Evolutionary conservation across 208 protist species (phyloP).

Genomic region (Leishmania gerbilli): DNA sequence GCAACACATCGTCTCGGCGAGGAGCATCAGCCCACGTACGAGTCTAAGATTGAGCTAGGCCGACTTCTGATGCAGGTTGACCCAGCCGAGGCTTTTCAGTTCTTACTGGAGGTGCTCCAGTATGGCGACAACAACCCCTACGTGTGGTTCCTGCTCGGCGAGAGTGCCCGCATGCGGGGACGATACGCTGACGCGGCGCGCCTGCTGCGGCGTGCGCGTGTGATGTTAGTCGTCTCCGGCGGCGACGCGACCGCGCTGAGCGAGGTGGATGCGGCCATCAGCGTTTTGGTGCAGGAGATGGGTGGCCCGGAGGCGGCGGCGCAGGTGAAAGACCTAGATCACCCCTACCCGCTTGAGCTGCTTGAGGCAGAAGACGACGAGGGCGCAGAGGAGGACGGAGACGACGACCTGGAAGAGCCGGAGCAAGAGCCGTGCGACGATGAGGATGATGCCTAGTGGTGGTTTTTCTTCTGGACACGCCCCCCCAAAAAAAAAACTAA

Average conservation of each 20-base stretch:
- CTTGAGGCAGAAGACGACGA: constrained; percentile 65
- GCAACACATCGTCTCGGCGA: constrained; percentile 84
- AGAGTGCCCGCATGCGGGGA: constrained; percentile 78
- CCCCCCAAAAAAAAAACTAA: too few species aligned
- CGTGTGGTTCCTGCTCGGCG: constrained; percentile 92
- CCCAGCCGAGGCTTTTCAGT: constrained; percentile 75
- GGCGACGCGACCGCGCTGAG: constrained; percentile 55
- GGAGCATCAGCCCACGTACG: constrained; percentile 89
- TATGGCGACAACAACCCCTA: constrained; percentile 92
- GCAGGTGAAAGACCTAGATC: constrained; percentile 76
- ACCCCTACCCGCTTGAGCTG: constrained; percentile 84
- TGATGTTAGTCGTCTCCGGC: constrained; percentile 78
- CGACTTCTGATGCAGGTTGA: constrained; percentile 90
- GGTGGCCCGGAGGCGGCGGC: constrained; percentile 74
- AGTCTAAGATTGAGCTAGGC: constrained; percentile 90
- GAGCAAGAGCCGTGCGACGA: constrained; percentile 72
- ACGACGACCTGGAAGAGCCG: constrained; percentile 66
- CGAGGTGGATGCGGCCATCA: constrained; percentile 83
- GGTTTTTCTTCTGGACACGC: background rate
- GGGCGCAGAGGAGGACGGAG: constrained; percentile 33
- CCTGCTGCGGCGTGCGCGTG: constrained; percentile 77
- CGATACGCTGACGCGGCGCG: constrained; percentile 79
- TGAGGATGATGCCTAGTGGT: constrained; percentile 48
- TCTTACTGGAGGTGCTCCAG: constrained; percentile 87
- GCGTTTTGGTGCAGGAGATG: constrained; percentile 85